Evolutionary conservation across 768 basidiomycete genomes (phyloP), one percentile per base, ranked within the genome.

Genomic region (Agrocybe praecox): DNA sequence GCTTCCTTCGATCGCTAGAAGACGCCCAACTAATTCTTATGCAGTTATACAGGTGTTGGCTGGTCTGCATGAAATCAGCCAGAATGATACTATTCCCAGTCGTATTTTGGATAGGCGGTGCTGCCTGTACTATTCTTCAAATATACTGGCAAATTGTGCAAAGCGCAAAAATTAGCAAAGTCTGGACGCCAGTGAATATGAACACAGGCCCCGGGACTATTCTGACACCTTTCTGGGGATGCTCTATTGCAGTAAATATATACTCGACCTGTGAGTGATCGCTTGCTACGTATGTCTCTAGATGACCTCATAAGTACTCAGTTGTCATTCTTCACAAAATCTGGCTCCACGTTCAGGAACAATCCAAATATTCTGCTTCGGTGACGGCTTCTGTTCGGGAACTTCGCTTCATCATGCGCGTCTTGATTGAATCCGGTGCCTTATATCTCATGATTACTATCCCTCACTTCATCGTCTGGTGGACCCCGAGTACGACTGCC

Each of bases 381-480:
- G 26, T 49, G 1, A 6, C 40, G 8, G 47, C 47, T 15, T 55
- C 54, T 1, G 43, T 44, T n/a, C 49, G 49, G 15, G 46, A 59
- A 18, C 45, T 59, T 19, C 53, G 58, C 10, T 59, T 59, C 24
- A 48, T 59, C 5, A 52, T 59, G 54, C 42, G 58, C 12, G 58
- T 59, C 4, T 33, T 59, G 22, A 52, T 59, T 49, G 58, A 59
- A 36, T 59, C 58, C 15, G 58, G 58, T 1, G 58, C 49, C 6
- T 17, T 59, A 14, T 59, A 59, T 24, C 53, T 59, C 14, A 40
- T 53, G 11, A 59, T 59, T 15, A 53, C 53, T 2, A 55, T 55
- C 14, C 53, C 53, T 10, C 58, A 59, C 23, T 59, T 59, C 19
- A 46, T 55, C 12, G 58, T 59, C 0, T 59, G 58, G 58, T 59